phyloP scores from a whole-genome alignment of 2,329 filamentous ascomycete species.

The Colletotrichum sojae region DNA sequence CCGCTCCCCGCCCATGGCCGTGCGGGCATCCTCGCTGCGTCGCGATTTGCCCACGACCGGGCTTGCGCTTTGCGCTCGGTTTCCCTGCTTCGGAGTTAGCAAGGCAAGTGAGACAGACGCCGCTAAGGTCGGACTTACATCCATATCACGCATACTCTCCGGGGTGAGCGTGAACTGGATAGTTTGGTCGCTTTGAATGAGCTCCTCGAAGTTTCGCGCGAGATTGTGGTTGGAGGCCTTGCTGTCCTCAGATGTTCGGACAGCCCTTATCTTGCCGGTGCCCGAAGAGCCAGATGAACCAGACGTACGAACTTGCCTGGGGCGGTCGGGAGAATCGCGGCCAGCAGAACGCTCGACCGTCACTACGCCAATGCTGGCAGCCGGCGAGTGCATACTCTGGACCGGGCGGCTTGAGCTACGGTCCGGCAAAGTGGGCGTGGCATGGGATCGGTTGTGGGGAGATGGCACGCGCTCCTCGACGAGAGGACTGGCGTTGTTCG shows the following conservation, averaged over 20 bases:
- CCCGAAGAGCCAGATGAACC: slow-evolving; percentile 67
- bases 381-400: slow-evolving; percentile 36
- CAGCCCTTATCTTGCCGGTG: slow-evolving; percentile 65
- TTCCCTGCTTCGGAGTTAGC: slow-evolving; percentile 51
- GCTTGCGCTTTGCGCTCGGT: slow-evolving; percentile 55
- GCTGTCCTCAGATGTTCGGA: slow-evolving; percentile 72
- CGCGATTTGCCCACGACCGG: slow-evolving; percentile 58
- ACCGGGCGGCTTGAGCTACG: slow-evolving; percentile 41
- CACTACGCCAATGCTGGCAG: slow-evolving; percentile 53
- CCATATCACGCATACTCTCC: slow-evolving; percentile 80
- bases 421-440: slow-evolving; percentile 37
- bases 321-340: slow-evolving; percentile 37
- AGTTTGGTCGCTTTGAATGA: slow-evolving; percentile 86
- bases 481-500: slow-evolving; percentile 48
- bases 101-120: too few species aligned
- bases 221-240: slow-evolving; percentile 67
- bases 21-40: slow-evolving; percentile 63
- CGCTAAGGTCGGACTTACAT: slow-evolving; percentile 11
- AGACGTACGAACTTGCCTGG: slow-evolving; percentile 61
- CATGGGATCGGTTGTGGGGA: slow-evolving; percentile 46
- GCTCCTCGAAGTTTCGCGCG: slow-evolving; percentile 80
- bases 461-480: slow-evolving; percentile 52
- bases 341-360: slow-evolving; percentile 53
- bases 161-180: slow-evolving; percentile 88
- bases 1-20: slow-evolving; percentile 53